Evolutionary conservation across 805 yeast species (phyloP), one percentile per base, ranked within the genome.

Genomic region (Nakazawaea ernobii): DNA sequence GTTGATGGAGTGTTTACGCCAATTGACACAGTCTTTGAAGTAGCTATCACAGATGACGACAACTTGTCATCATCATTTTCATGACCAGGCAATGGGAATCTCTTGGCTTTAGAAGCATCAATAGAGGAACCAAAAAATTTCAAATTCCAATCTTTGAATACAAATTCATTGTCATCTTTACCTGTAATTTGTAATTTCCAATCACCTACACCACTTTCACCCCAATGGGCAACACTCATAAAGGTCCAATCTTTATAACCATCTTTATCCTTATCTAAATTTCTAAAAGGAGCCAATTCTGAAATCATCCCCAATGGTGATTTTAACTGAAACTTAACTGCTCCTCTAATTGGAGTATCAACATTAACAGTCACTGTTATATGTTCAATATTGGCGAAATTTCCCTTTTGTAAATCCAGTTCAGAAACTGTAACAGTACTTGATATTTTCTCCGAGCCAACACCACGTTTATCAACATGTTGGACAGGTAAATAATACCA

Each of bases 141-240:
- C 59, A 94, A 62, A 60, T 81, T 84, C 95, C 96, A 94, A 56
- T 75, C 70, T 39, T 74, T 66, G 37, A 94, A 71, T 1, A 58
- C 66, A 2, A 74, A 62, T 2, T 60, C 59, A 48, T 69, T 67
- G 1, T 58, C 63, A 7, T 62, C 69, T 15, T 60, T 64, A 35
- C 67, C 65, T n/a, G 62, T 58, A 1, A 91, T 91, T 53, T 74
- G 79, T 15, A 94, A 56, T 33, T 65, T 79, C 99, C 99, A 94
- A 5, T 75, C 79, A 9, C 99, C 99, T 26, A 65, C 65, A 2
- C 91, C 92, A 2, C 60, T 42, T 55, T 84, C 91, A 35, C 97
- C 97, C 97, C 98, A 94, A 62, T 94, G 98, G 1, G 96, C 97
- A n/a, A 94, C 98, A 9, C 92, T 78, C 88, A 91, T 88, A 60